Percentiles rank a stretch among this genome's conserved stretches.
phyloP scores from a whole-genome alignment of 2,329 filamentous ascomycete genomes.

The Karstenula rhodostoma region DNA sequence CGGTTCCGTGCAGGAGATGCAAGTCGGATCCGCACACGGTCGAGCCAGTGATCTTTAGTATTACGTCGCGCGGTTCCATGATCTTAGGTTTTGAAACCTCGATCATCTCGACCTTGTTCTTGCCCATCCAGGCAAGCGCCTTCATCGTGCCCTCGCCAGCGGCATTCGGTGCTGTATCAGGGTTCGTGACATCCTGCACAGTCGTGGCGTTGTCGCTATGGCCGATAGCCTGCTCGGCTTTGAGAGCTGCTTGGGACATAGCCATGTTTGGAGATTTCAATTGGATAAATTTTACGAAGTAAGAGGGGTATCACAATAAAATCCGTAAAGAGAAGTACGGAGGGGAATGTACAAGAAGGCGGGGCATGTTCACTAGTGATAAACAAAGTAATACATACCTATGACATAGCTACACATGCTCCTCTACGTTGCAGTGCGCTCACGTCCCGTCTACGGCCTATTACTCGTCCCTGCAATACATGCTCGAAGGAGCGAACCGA shows the following conservation, averaged over 20 bases:
- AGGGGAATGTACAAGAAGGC: constrained; percentile 8
- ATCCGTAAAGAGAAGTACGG: constrained; percentile 4
- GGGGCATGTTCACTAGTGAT: constrained; percentile 24
- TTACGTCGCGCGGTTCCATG: constrained; percentile 77
- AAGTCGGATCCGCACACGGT: constrained; percentile 70
- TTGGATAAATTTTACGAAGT: constrained; percentile 8
- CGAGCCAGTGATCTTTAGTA: constrained; percentile 76
- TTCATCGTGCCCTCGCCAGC: constrained; percentile 74
- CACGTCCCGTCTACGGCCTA: constrained; percentile 33
- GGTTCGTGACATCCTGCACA: constrained; percentile 74
- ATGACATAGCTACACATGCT: constrained; percentile 36
- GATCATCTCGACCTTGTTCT: constrained; percentile 77
- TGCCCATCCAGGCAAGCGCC: constrained; percentile 82
- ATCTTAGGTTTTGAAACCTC: constrained; percentile 75
- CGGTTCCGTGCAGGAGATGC: constrained; percentile 61
- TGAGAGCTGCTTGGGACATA: constrained; percentile 65
- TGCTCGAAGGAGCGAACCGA: constrained; percentile 30
- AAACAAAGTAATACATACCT: constrained; percentile 19
- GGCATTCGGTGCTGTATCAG: constrained; percentile 50
- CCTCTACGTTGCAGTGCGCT: constrained; percentile 12
- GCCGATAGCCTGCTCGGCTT: constrained; percentile 72
- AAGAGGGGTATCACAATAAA: constrained; percentile 17
- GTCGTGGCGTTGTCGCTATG: constrained; percentile 72
- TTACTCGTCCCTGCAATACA: constrained; percentile 34
- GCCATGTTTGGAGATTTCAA: constrained; percentile 32